Evolutionary conservation across 495 filamentous ascomycete species (phyloP), one percentile per base, ranked within the genome.

Genomic region (Lepraria neglecta): DNA sequence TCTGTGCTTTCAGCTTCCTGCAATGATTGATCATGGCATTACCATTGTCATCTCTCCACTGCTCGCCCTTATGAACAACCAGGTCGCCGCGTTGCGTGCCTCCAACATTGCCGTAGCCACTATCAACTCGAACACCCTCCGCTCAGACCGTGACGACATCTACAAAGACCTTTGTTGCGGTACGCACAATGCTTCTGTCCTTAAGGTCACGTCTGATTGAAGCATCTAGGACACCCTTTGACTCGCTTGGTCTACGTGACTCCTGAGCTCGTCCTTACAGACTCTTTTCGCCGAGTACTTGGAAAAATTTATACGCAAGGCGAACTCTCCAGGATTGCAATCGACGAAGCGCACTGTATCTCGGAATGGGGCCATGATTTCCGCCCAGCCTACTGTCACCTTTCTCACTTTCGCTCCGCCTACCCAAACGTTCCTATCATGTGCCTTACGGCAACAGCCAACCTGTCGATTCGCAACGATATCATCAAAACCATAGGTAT

Each of bases 321-420:
- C 27, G 89, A 97, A 71, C 81, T 97, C 6, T 83, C 86, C 12
- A 84, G 92, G 11, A 83, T 97, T 65, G 92, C 86, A 48, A 85
- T 97, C 51, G 92, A 97, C 73, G 92, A 97, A 75, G 92, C 92
- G 15, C 92, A 97, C 70, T 97, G 92, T 71, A 96, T 97, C 64
- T 92, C 87, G 11, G 92, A 97, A 84, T 97, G 92, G 92, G 92
- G 92, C 19, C 92, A 97, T 70, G 92, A 97, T 71, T 97, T 97
- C 68, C 87, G 92, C n/a, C 88, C 87, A 19, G 86, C 90, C 38
- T 97, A 96, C 73, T 89, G 90, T 65, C 80, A 86, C 28, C 81
- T 97, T n/a, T 84, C 84, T 7, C 96, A 88, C 84, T 95, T 97
- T 76, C 89, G 87, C 62, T 77, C 80, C 31, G 83, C 83, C 24